A percentile compares a stretch with the other conserved stretches of the same genome.
These are phyloP conservation scores for Phanerochaete sordida DNA, from an alignment of 768 basidiomycete species.

Conservation along the genomic window DNA sequence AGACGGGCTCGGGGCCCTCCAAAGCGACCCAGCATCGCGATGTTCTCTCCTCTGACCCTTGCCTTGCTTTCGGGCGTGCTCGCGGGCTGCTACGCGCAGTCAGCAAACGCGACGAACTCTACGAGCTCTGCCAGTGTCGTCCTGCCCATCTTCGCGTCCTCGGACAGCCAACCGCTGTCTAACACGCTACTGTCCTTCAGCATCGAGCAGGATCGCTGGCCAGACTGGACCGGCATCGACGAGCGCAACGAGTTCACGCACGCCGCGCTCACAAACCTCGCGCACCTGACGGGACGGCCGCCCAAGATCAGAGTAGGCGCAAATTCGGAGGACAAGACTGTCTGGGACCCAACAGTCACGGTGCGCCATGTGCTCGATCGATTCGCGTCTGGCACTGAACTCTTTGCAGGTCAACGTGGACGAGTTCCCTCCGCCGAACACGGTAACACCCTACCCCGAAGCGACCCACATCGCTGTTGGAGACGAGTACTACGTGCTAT, in stretches of 20 bases:
- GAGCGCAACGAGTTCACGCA: slow-evolving; percentile 55
- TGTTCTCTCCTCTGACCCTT: background rate
- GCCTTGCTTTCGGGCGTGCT: background rate
- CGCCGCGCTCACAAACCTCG: slow-evolving; percentile 57
- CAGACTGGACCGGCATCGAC: slow-evolving; percentile 57
- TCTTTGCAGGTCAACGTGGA: slow-evolving; percentile 39
- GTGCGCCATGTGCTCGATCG: slow-evolving; percentile 29
- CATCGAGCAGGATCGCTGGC: slow-evolving; percentile 69
- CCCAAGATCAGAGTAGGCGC: slow-evolving; percentile 58
- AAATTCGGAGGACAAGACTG: slow-evolving; percentile 54
- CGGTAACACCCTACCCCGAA: slow-evolving; percentile 61
- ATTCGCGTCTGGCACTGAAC: background rate
- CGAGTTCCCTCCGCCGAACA: slow-evolving; percentile 45
- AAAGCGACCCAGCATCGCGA: background rate
- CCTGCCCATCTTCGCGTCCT: slow-evolving; percentile 37
- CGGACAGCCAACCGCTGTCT: slow-evolving; percentile 33
- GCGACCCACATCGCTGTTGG: slow-evolving; percentile 60
- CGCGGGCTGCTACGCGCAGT: background rate
- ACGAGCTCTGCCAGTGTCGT: slow-evolving; percentile 28
- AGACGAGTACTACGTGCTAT: slow-evolving; percentile 49
- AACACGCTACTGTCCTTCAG: slow-evolving; percentile 59
- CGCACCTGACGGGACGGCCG: slow-evolving; percentile 44
- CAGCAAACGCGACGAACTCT: background rate
- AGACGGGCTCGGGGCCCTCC: background rate
- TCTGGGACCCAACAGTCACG: slow-evolving; percentile 45